Conservation (phyloP, 495 filamentous ascomycete species). For the Thozetella sp. region DNA sequence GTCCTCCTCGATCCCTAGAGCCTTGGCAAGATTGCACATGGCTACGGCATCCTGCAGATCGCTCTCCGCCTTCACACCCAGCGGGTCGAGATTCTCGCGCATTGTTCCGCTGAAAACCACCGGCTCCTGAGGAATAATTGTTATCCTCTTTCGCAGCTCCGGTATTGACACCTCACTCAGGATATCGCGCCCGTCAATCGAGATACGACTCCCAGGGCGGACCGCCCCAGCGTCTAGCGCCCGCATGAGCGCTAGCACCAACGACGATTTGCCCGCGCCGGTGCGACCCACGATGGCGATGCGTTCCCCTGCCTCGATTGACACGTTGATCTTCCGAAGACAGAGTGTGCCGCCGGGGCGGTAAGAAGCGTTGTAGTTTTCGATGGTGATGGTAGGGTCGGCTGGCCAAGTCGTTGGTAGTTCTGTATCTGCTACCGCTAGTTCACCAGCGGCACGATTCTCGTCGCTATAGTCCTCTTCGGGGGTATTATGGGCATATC, state of each 20-base stretch:
- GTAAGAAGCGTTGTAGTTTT: background rate
- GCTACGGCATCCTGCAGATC: background rate
- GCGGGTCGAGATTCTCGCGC: background rate
- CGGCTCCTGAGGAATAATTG: background rate
- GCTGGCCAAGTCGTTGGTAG: background rate
- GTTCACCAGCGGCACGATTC: background rate
- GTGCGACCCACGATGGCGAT: background rate
- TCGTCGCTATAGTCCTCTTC: background rate
- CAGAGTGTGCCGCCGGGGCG: background rate
- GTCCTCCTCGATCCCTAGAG: background rate
- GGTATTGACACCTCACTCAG: background rate
- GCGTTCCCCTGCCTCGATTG: background rate
- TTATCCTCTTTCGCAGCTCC: background rate
- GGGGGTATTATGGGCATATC: background rate
- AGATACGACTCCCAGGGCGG: background rate
- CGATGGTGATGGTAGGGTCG: background rate
- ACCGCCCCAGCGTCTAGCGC: background rate
- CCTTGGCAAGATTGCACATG: background rate
- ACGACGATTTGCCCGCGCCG: background rate
- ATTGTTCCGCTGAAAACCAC: background rate
- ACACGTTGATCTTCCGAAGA: background rate
- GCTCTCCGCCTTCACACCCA: background rate
- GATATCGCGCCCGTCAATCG: background rate
- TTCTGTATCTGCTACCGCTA: background rate
- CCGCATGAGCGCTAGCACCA: background rate